These are phyloP conservation scores for Physcomitrellopsis africana DNA, from an alignment of 225 moss, liverwort and hornwort species.

Conservation along the genomic window DNA sequence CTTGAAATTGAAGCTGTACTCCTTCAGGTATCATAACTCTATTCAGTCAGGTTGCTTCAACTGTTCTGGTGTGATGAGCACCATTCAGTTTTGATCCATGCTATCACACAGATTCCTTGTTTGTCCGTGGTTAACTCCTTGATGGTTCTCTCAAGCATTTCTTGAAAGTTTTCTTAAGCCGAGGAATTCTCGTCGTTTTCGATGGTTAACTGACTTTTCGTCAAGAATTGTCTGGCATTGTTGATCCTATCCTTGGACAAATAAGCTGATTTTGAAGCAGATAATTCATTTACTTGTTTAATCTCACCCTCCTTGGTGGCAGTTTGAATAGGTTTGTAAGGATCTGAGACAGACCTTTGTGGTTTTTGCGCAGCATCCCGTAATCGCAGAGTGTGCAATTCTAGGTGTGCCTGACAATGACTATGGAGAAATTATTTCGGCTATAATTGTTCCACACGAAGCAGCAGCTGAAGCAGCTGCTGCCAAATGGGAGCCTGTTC, in stretches of 20 bases:
- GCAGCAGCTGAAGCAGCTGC: constrained; percentile 63
- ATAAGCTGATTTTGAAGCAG: constrained; percentile 7
- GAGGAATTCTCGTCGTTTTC: not conserved
- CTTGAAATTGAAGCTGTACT: constrained; percentile 92
- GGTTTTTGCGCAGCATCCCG: constrained; percentile 68
- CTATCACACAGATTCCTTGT: not conserved
- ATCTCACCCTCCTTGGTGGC: not conserved
- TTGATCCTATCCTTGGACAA: not conserved
- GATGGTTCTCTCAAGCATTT: not conserved
- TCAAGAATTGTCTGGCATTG: not conserved
- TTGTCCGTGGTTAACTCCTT: not conserved
- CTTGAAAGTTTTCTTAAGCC: not conserved
- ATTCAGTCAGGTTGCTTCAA: constrained; percentile 3
- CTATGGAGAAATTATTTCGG: constrained; percentile 76
- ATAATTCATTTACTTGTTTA: not conserved
- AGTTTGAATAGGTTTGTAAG: not conserved
- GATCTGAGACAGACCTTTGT: constrained; percentile 20
- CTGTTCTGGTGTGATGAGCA: constrained; percentile 21
- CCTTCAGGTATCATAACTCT: constrained; percentile 59
- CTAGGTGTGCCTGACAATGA: constrained; percentile 83
- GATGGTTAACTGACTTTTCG: not conserved
- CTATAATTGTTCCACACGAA: constrained; percentile 68
- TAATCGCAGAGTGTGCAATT: constrained; percentile 82
- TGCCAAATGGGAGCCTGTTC: constrained; percentile 63
- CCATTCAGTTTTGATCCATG: not conserved